Conservation (phyloP, 129 eudicot genomes). For the Arctium lappa region DNA sequence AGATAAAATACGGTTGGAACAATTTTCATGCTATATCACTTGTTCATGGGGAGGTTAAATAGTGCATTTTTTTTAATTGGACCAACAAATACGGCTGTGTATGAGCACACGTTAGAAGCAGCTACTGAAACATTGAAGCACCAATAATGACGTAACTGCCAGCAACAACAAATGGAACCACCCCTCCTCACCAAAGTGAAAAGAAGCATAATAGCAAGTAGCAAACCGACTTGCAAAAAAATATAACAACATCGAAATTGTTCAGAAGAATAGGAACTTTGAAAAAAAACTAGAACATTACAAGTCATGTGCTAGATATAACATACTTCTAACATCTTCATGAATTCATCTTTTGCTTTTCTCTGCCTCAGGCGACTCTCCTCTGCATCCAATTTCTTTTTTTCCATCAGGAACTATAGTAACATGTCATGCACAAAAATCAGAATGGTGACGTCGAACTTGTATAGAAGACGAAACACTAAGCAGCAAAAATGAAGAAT, state of each 20-base stretch:
- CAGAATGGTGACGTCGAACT: not conserved
- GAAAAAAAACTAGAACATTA: not conserved
- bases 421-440: slow-evolving; percentile 1
- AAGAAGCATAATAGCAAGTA: not conserved
- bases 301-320: slow-evolving; percentile 8
- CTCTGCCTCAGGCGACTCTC: slow-evolving; percentile 85
- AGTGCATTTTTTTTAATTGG: not conserved
- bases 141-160: not conserved
- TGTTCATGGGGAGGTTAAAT: not conserved
- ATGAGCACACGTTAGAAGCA: not conserved
- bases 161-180: not conserved
- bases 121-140: not conserved
- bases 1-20: not conserved
- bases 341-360: slow-evolving; percentile 89
- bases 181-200: not conserved
- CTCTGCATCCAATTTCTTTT: slow-evolving; percentile 84
- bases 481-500: slow-evolving; percentile 6
- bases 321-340: slow-evolving; percentile 91
- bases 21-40: not conserved
- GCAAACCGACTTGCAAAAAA: not conserved
- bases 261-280: not conserved
- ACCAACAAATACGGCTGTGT: not conserved
- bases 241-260: not conserved
- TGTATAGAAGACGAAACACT: not conserved
- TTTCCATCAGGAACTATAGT: slow-evolving; percentile 76